Percentiles rank a stretch among this genome's conserved stretches.
These are phyloP conservation scores for Elaeis oleifera DNA, from an alignment of 202 grass and related monocot genomes.

Conservation along the genomic window DNA sequence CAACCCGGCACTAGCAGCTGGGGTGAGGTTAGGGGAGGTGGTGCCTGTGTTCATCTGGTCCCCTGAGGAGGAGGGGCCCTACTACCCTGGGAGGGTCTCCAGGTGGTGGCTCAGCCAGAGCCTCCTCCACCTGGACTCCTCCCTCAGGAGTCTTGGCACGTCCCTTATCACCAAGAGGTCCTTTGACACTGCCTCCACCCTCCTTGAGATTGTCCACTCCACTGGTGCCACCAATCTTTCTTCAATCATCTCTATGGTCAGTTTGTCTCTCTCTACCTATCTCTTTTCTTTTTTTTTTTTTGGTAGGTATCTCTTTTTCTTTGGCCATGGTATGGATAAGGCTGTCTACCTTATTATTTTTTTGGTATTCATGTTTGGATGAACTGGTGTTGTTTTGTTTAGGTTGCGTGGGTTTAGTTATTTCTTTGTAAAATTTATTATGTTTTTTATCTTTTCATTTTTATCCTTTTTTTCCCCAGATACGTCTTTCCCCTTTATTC, in stretches of 20 bases:
- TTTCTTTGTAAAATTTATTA: too few relatives aligned
- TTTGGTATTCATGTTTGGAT: too few relatives aligned
- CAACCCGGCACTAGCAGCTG: conserved; percentile 76
- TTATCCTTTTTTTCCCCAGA: too few relatives aligned
- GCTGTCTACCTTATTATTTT: too few relatives aligned
- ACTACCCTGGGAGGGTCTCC: conserved; percentile 68
- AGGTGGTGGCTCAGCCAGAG: conserved; percentile 90
- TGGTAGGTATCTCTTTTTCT: too few relatives aligned
- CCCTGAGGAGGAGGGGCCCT: conserved; percentile 78
- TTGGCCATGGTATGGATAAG: too few relatives aligned
- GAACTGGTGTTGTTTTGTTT: too few relatives aligned
- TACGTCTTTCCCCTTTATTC: too few relatives aligned
- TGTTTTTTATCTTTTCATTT: too few relatives aligned
- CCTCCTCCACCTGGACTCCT: conserved; percentile 68
- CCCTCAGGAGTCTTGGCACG: conserved; percentile 66
- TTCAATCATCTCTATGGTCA: conserved; percentile 94
- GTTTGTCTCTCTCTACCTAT: not conserved
- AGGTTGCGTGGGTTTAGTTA: too few relatives aligned
- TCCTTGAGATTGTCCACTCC: conserved; percentile 58
- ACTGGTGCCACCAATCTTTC: conserved; percentile 74
- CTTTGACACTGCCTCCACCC: conserved; percentile 47
- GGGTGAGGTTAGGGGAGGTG: conserved; percentile 51
- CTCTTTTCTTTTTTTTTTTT: too few relatives aligned
- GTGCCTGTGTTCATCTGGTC: conserved; percentile 79
- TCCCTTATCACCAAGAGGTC: conserved; percentile 61